phyloP scores from a whole-genome alignment of 768 basidiomycete genomes.

The Clathrus columnatus region DNA sequence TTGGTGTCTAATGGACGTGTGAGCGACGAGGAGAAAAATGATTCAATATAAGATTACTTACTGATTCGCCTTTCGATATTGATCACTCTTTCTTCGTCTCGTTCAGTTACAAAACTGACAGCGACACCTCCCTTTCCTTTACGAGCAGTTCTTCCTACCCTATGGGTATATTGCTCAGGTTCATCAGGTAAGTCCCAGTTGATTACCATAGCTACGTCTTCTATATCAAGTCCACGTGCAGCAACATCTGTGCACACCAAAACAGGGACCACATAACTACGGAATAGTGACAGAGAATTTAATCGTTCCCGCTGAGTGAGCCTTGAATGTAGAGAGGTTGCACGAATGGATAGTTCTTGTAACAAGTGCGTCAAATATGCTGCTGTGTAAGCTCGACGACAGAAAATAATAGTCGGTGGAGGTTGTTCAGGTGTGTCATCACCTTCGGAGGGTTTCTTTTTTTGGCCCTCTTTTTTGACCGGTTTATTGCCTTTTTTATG shows the following conservation, averaged over 20 bases:
- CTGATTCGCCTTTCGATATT: constrained; percentile 82
- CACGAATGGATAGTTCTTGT: constrained; percentile 71
- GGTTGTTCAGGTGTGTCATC: constrained; percentile 59
- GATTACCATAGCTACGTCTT: constrained; percentile 90
- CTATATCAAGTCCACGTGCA: constrained; percentile 90
- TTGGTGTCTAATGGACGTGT: constrained; percentile 45
- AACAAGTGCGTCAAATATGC: constrained; percentile 81
- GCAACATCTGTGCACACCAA: constrained; percentile 94
- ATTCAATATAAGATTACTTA: constrained; percentile 39
- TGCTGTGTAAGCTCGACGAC: constrained; percentile 72
- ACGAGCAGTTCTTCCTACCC: constrained; percentile 89
- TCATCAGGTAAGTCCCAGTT: constrained; percentile 94
- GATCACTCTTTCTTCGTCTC: constrained; percentile 77
- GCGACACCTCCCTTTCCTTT: constrained; percentile 85
- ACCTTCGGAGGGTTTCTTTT: constrained; percentile 24
- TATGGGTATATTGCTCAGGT: constrained; percentile 92
- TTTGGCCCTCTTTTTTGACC: constrained; percentile 23
- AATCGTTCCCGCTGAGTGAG: constrained; percentile 88
- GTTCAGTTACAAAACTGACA: constrained; percentile 91
- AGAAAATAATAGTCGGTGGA: constrained; percentile 96
- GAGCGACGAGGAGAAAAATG: not conserved
- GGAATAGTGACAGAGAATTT: constrained; percentile 75
- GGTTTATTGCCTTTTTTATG: constrained; percentile 22
- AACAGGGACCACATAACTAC: constrained; percentile 79
- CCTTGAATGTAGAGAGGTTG: constrained; percentile 86